Conservation (phyloP, 108 stramenopile genomes). For the Cyclotella cryptica region DNA sequence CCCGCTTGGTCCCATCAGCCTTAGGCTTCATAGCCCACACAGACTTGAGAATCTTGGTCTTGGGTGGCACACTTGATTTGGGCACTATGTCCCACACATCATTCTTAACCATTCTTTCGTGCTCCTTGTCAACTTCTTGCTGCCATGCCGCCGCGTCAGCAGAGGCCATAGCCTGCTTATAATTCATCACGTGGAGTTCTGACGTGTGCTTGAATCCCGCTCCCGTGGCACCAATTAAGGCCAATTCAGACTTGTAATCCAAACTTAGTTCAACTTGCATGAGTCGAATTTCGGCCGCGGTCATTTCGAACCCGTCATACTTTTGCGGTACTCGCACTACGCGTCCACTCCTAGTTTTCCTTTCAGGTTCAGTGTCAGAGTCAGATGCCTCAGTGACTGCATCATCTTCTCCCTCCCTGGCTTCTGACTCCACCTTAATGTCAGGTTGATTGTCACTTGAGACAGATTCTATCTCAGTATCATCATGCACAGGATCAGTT, state of each 20-base stretch:
- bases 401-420: neutral
- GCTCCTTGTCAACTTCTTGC: slow-evolving; percentile 38
- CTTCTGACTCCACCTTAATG: neutral
- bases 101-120: slow-evolving; percentile 5
- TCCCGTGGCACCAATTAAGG: neutral
- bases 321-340: no score
- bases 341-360: neutral
- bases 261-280: no score
- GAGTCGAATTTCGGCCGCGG: no score
- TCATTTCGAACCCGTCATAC: no score
- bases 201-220: slow-evolving; percentile 7
- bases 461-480: no score
- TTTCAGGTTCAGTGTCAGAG: neutral
- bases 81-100: neutral
- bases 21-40: slow-evolving; percentile 45
- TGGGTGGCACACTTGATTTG: neutral
- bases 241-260: neutral
- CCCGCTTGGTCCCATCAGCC: neutral
- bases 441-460: no score
- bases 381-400: neutral
- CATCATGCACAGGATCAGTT: no score
- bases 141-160: slow-evolving; percentile 25
- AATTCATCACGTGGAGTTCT: slow-evolving; percentile 34
- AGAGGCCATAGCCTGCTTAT: slow-evolving; percentile 37
- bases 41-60: slow-evolving; percentile 1